These are phyloP conservation scores for Cladosporium sp. DNA, from an alignment of 2,329 filamentous ascomycete genomes.

Conservation along the genomic window DNA sequence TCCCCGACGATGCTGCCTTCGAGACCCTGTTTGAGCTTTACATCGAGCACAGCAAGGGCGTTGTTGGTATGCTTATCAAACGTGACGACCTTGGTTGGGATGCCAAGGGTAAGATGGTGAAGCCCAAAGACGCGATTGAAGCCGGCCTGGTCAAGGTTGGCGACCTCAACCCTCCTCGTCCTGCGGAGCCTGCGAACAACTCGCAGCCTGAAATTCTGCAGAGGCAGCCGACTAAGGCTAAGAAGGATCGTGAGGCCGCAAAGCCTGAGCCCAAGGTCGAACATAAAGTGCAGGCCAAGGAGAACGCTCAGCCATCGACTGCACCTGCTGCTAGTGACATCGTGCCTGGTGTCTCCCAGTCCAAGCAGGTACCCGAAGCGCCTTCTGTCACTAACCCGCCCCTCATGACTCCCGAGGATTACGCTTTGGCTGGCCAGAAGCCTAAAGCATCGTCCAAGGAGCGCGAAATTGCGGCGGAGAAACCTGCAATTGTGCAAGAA, in stretches of 20 bases:
- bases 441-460: conserved; percentile 8
- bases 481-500: not conserved
- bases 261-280: conserved; percentile 15
- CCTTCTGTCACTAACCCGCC: conserved; percentile 25
- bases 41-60: conserved; percentile 93
- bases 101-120: conserved; percentile 80
- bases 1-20: conserved; percentile 64
- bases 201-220: conserved; percentile 18
- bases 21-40: conserved; percentile 88
- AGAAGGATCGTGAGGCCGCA: conserved; percentile 5
- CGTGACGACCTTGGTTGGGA: conserved; percentile 90
- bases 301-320: not conserved
- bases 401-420: conserved; percentile 35
- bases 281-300: conserved; percentile 12
- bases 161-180: conserved; percentile 49
- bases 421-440: conserved; percentile 38
- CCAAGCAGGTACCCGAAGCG: conserved; percentile 24
- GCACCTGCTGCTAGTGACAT: conserved; percentile 11
- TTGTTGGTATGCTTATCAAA: conserved; percentile 83
- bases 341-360: conserved; percentile 19
- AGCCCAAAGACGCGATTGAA: conserved; percentile 70
- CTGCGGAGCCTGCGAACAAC: conserved; percentile 16
- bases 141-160: conserved; percentile 70
- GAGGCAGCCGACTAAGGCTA: conserved; percentile 20
- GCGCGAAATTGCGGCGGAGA: not conserved